Base-by-base conservation (phyloP, 805 yeast species). In the Gaillardinia entomophila region DNA sequence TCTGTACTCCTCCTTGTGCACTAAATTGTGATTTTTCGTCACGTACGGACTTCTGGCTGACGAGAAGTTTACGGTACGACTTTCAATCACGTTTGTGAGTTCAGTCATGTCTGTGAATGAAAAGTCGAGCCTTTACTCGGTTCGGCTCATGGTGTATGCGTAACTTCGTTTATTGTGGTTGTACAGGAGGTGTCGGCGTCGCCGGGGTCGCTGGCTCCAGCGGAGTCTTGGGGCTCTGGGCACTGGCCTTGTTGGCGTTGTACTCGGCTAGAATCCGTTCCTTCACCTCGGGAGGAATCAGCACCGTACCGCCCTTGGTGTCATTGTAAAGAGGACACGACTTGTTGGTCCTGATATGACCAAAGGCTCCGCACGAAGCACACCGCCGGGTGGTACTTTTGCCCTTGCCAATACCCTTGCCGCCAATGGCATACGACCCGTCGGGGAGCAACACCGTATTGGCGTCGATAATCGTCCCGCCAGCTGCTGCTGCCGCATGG, bases 331-430 rank as follows among this genome's bases (percentile, higher is more conserved):
- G 71, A 12, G 97, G 98, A 62, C 98, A 90, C 2, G 90, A 66
- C 49, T 82, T 82, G 54, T 87, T 88, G 2, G 98, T 90, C 53
- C 92, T 74, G 40, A 90, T 90, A 55, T 90, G 98, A 0, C 97
- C 98, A 41, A 84, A 71, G 10, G 90, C 92, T 15, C 97, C 97
- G 69, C 98, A 90, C 0, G 92, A 82, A 3, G 94, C 89, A 62
- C 98, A 90, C 50, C 86, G 77, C 53, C 98, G 69, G 6, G 82
- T 80, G 4, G 77, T 78, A 19, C 80, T 70, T 47, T 80, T 80
- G 20, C 83, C 83, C 47, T 82, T 82, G 19, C 85, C 86, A 26
- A 75, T 74, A 16, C 84, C 83, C 44, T 77, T 79, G n/a, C 80
- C 83, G 23, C 76, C 73, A 27, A 73, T 53, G 2, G 69, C 69